A percentile compares a stretch with the other conserved stretches of the same genome.
Conservation (phyloP, 2,329 filamentous ascomycete genomes). For the Colletotrichum sp. region DNA sequence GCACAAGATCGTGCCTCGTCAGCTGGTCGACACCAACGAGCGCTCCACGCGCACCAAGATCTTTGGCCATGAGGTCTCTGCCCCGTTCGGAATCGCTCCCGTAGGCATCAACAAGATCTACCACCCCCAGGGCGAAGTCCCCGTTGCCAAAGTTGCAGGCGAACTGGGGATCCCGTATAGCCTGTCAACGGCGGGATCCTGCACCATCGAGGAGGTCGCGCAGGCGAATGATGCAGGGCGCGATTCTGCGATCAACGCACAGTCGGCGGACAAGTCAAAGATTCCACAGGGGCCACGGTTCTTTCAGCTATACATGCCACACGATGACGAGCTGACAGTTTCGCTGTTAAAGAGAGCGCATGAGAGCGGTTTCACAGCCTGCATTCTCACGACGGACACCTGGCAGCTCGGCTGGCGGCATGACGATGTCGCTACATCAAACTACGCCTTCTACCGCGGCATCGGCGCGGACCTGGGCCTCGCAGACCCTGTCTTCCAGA, state of each 20-base stretch:
- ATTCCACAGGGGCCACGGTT: conserved; percentile 48
- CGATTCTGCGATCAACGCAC: neutral
- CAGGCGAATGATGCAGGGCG: conserved; percentile 51
- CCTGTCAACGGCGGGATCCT: conserved; percentile 61
- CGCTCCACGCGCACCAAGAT: conserved; percentile 63
- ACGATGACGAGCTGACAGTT: conserved; percentile 64
- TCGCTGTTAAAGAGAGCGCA: conserved; percentile 61
- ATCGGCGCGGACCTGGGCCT: conserved; percentile 64
- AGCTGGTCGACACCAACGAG: conserved; percentile 62
- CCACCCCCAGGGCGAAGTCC: conserved; percentile 60
- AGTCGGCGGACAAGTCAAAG: conserved; percentile 1
- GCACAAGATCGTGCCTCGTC: conserved; percentile 65
- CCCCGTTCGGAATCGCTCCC: conserved; percentile 68
- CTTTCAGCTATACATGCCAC: conserved; percentile 69
- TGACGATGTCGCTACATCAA: conserved; percentile 59
- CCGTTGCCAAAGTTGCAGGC: conserved; percentile 64
- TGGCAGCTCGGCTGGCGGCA: conserved; percentile 69
- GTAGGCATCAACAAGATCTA: conserved; percentile 73
- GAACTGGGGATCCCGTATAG: conserved; percentile 65
- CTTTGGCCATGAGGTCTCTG: conserved; percentile 63
- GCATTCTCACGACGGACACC: conserved; percentile 67
- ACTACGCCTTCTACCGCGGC: conserved; percentile 69
- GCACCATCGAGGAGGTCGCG: conserved; percentile 62
- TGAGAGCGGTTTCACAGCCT: conserved; percentile 59
- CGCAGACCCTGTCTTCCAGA: conserved; percentile 63